Evolutionary conservation across 495 filamentous ascomycete genomes (phyloP).

Genomic region (Astrothelium macrocarpum): DNA sequence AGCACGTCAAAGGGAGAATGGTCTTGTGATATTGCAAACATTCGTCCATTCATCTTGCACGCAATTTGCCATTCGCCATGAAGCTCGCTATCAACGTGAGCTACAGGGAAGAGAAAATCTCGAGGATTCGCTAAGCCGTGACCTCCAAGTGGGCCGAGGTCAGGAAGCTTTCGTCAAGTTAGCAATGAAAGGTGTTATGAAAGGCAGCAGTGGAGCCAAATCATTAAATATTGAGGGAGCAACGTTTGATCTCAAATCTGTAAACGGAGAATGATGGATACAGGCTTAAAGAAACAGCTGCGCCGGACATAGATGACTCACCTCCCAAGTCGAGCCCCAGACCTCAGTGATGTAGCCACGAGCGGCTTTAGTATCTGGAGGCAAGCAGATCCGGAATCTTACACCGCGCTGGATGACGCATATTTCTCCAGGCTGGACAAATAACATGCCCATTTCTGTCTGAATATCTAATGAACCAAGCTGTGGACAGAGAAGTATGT

Average conservation of each 20-base stretch:
- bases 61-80: conserved; percentile 39
- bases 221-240: too few species aligned
- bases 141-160: conserved; percentile 42
- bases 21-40: conserved; percentile 40
- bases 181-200: too few species aligned
- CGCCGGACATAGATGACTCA: neutral
- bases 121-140: conserved; percentile 44
- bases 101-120: conserved; percentile 40
- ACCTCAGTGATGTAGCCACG: conserved; percentile 22
- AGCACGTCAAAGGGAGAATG: conserved; percentile 46
- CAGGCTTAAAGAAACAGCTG: neutral
- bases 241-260: too few species aligned
- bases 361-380: conserved; percentile 8
- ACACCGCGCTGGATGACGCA: conserved; percentile 21
- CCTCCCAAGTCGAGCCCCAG: neutral
- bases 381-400: conserved; percentile 15
- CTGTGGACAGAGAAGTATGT: conserved; percentile 22
- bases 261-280: too few species aligned
- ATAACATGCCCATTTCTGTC: conserved; percentile 20
- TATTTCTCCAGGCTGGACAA: conserved; percentile 20
- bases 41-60: conserved; percentile 43
- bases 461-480: conserved; percentile 18
- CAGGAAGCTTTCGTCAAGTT: conserved; percentile 32
- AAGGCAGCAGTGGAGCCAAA: too few species aligned
- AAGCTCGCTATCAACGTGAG: conserved; percentile 33